phyloP scores from a whole-genome alignment of 2,329 filamentous ascomycete species.

The Nothomitra cinnamomea region DNA sequence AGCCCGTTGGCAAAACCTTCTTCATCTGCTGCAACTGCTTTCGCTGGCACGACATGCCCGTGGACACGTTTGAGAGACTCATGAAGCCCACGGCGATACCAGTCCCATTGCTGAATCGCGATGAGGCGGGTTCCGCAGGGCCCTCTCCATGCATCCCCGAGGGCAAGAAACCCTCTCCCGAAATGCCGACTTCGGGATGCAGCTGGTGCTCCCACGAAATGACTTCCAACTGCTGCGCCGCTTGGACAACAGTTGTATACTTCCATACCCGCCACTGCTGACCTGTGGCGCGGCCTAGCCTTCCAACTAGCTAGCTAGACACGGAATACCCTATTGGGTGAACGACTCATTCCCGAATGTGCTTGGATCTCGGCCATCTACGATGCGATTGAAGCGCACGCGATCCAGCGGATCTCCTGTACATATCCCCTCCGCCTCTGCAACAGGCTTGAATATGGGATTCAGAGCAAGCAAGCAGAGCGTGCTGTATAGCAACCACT shows the following conservation, averaged over 20 bases:
- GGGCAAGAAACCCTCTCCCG: background rate
- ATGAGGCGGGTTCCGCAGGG: background rate
- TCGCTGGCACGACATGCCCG: background rate
- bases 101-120: background rate
- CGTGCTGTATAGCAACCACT: too few species aligned
- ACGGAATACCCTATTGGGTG: background rate
- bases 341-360: background rate
- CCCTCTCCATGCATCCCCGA: background rate
- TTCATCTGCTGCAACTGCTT: constrained; percentile 1
- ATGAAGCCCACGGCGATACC: background rate
- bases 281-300: background rate
- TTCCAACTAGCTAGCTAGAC: background rate
- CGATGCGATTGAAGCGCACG: too few species aligned
- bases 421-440: too few species aligned
- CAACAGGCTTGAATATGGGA: too few species aligned
- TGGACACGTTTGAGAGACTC: background rate
- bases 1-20: constrained; percentile 1
- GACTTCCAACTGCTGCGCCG: background rate
- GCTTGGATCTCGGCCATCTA: background rate
- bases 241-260: constrained; percentile 1
- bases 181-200: background rate
- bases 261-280: constrained; percentile 1
- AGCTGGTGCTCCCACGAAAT: background rate
- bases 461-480: too few species aligned
- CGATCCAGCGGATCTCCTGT: too few species aligned